Percentiles rank a stretch among this genome's conserved stretches.
Conservation (phyloP, 2,329 filamentous ascomycete species). For the Spiromastix sp. region DNA sequence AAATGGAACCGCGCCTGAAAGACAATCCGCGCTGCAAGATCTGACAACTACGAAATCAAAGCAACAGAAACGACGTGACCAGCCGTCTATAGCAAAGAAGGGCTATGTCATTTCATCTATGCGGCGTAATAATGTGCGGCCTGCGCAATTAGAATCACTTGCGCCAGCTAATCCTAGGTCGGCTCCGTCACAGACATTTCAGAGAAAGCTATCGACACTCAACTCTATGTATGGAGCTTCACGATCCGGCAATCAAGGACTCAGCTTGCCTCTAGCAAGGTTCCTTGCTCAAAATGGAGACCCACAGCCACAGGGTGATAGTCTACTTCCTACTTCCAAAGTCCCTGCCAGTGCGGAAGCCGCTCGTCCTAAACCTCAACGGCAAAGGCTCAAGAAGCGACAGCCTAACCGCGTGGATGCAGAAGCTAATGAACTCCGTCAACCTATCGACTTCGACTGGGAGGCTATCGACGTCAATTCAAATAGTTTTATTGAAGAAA, state of each 20-base stretch:
- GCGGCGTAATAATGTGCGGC: constrained; percentile 23
- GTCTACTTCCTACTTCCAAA: neutral
- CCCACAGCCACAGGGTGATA: constrained; percentile 6
- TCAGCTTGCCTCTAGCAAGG: constrained; percentile 24
- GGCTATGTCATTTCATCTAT: constrained; percentile 27
- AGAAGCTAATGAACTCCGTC: constrained; percentile 35
- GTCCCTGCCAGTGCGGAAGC: neutral
- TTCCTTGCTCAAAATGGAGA: constrained; percentile 20
- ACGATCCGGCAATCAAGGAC: constrained; percentile 9
- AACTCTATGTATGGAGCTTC: constrained; percentile 20
- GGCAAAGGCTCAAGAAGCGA: constrained; percentile 22
- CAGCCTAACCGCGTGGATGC: constrained; percentile 37
- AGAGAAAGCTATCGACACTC: constrained; percentile 22
- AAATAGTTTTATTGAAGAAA: constrained; percentile 1
- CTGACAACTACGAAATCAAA: neutral
- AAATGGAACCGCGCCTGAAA: too few species aligned
- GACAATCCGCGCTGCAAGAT: too few species aligned
- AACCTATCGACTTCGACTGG: constrained; percentile 22
- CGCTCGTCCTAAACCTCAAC: constrained; percentile 2
- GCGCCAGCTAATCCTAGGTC: constrained; percentile 9
- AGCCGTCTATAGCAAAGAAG: constrained; percentile 23
- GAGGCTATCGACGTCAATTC: constrained; percentile 5
- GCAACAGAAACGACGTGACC: neutral
- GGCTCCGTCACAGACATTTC: constrained; percentile 18
- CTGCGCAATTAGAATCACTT: constrained; percentile 23